These are phyloP conservation scores for Beta corolliflora DNA, from an alignment of 179 eudicot genomes.

Conservation along the genomic window DNA sequence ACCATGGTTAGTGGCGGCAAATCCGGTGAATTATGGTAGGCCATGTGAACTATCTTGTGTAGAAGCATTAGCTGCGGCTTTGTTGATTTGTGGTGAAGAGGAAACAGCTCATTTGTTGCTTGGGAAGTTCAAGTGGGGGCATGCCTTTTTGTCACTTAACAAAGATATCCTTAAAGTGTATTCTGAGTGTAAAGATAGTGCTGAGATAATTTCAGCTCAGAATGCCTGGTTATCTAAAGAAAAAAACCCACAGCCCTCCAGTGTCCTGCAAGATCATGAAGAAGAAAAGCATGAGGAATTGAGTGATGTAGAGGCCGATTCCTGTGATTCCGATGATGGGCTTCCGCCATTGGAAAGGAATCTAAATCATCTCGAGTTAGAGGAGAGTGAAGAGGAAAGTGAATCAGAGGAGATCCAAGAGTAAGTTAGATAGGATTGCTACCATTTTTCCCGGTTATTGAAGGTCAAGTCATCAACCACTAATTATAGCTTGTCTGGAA, in stretches of 20 bases:
- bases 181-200: constrained; percentile 70
- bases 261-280: constrained; percentile 21
- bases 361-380: constrained; percentile 64
- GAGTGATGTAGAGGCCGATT: constrained; percentile 43
- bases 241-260: constrained; percentile 39
- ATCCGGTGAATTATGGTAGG: constrained; percentile 91
- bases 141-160: constrained; percentile 91
- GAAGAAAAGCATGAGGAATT: constrained; percentile 30
- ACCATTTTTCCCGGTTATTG: background rate
- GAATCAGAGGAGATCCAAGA: constrained; percentile 41
- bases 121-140: constrained; percentile 97
- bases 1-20: constrained; percentile 97
- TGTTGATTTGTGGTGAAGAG: constrained; percentile 85
- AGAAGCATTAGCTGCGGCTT: constrained; percentile 91
- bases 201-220: constrained; percentile 75
- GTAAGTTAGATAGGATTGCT: background rate
- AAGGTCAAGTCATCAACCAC: background rate
- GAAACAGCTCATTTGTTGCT: constrained; percentile 77
- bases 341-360: constrained; percentile 90
- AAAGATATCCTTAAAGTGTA: constrained; percentile 84
- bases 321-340: constrained; percentile 78
- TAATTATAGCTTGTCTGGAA: background rate
- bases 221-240: constrained; percentile 84
- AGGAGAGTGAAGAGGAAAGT: constrained; percentile 57
- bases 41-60: constrained; percentile 95